These are phyloP conservation scores for Escallonia herrerae DNA, from an alignment of 129 eudicot genomes.

Conservation along the genomic window DNA sequence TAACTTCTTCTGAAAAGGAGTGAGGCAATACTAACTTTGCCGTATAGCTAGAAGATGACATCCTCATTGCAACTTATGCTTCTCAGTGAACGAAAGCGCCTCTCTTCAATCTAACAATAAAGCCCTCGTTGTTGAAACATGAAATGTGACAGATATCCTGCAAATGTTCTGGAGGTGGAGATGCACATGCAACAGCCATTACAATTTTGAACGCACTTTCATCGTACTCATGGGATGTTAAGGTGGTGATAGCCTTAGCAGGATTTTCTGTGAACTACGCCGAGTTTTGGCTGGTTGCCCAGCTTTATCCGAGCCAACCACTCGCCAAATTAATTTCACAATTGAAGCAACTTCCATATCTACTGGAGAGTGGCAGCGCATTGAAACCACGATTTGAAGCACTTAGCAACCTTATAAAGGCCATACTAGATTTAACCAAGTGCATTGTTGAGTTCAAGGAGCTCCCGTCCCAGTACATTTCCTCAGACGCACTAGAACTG, in stretches of 20 bases:
- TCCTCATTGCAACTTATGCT: too few relatives aligned
- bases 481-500: slow-evolving; percentile 43
- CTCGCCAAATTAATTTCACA: slow-evolving; percentile 60
- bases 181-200: slow-evolving; percentile 48
- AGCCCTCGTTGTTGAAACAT: too few relatives aligned
- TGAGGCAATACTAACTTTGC: too few relatives aligned
- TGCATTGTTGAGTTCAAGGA: slow-evolving; percentile 66
- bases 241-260: slow-evolving; percentile 54
- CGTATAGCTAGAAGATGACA: too few relatives aligned
- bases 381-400: slow-evolving; percentile 45
- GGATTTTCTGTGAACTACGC: slow-evolving; percentile 61
- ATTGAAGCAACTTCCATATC: slow-evolving; percentile 54
- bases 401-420: slow-evolving; percentile 41
- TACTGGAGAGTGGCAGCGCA: slow-evolving; percentile 34
- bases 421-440: slow-evolving; percentile 54
- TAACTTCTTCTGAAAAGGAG: too few relatives aligned
- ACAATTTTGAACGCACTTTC: slow-evolving; percentile 48
- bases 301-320: slow-evolving; percentile 45
- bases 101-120: too few relatives aligned
- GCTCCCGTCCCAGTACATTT: slow-evolving; percentile 47
- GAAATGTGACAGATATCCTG: slow-evolving; percentile 44
- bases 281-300: slow-evolving; percentile 66
- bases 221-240: slow-evolving; percentile 62
- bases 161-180: slow-evolving; percentile 53
- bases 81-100: too few relatives aligned